Conservation (phyloP, 352 stramenopile species). For the Saprolegnia diclina region DNA sequence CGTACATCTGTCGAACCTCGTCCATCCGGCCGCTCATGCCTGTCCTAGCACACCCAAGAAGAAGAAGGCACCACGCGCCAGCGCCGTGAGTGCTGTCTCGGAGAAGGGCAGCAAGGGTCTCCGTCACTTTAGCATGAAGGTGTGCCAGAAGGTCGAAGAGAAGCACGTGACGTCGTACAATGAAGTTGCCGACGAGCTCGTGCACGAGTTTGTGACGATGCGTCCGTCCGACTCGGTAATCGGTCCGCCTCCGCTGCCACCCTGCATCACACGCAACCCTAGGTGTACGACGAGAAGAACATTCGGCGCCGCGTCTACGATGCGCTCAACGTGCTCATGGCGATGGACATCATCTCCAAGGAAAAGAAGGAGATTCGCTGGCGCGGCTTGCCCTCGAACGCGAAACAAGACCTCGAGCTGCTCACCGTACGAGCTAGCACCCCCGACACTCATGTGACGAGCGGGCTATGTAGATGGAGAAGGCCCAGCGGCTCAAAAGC, state of each 20-base stretch:
- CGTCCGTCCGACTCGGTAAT: slow-evolving; percentile 62
- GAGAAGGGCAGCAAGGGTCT: slow-evolving; percentile 89
- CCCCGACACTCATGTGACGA: no score
- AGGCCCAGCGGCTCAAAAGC: slow-evolving; percentile 69
- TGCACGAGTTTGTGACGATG: slow-evolving; percentile 85
- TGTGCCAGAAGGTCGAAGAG: slow-evolving; percentile 95
- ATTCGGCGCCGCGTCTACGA: slow-evolving; percentile 96
- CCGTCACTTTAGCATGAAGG: slow-evolving; percentile 94
- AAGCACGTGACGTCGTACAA: slow-evolving; percentile 95
- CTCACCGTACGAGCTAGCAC: slow-evolving; percentile 62
- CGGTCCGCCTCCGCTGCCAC: background rate
- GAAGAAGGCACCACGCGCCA: slow-evolving; percentile 34
- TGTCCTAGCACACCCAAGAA: slow-evolving; percentile 46
- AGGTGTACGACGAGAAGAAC: slow-evolving; percentile 93
- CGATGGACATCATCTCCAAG: slow-evolving; percentile 98
- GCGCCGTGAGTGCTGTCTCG: slow-evolving; percentile 26
- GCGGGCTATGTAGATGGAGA: slow-evolving; percentile 71
- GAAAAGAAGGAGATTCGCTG: slow-evolving; percentile 91
- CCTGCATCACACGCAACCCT: background rate
- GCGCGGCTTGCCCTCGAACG: slow-evolving; percentile 73
- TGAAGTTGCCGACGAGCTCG: slow-evolving; percentile 92
- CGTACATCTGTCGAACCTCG: background rate
- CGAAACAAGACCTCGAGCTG: slow-evolving; percentile 83
- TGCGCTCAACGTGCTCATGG: slow-evolving; percentile 96
- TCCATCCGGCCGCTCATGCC: background rate